Conservation (phyloP, 768 basidiomycete genomes). For the Collybia sp. region DNA sequence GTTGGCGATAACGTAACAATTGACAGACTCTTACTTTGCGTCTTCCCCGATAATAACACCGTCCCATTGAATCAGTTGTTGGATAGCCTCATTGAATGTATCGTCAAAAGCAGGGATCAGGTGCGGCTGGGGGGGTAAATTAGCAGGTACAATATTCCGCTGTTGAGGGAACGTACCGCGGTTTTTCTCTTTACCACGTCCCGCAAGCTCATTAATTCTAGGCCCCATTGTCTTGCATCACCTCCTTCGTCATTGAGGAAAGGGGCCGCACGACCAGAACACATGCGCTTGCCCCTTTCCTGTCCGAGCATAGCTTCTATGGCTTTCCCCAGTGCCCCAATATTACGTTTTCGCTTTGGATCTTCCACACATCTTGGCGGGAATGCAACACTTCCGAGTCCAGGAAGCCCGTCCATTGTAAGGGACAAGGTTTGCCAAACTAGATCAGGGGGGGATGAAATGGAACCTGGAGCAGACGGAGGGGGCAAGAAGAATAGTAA, state of each 20-base stretch:
- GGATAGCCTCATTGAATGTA: slow-evolving; percentile 74
- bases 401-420: slow-evolving; percentile 65
- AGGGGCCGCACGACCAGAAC: slow-evolving; percentile 41
- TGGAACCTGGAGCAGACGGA: slow-evolving; percentile 22
- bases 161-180: slow-evolving; percentile 32
- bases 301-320: slow-evolving; percentile 61
- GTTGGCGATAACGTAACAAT: slow-evolving; percentile 10
- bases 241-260: slow-evolving; percentile 48
- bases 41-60: slow-evolving; percentile 66
- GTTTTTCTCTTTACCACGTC: slow-evolving; percentile 54
- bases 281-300: slow-evolving; percentile 62
- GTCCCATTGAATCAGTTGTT: slow-evolving; percentile 71
- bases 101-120: slow-evolving; percentile 60
- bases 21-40: slow-evolving; percentile 43
- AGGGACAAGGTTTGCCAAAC: slow-evolving; percentile 43
- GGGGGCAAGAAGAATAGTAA: slow-evolving; percentile 48
- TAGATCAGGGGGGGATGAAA: slow-evolving; percentile 32
- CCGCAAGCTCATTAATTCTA: slow-evolving; percentile 53
- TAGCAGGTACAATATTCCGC: slow-evolving; percentile 2
- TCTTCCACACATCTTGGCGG: slow-evolving; percentile 77
- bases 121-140: slow-evolving; percentile 37
- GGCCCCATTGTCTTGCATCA: slow-evolving; percentile 76
- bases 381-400: slow-evolving; percentile 71
- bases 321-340: slow-evolving; percentile 70
- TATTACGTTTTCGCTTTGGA: slow-evolving; percentile 66